Evolutionary conservation across 345 rosid species (phyloP).

Genomic region (Acer campestre): DNA sequence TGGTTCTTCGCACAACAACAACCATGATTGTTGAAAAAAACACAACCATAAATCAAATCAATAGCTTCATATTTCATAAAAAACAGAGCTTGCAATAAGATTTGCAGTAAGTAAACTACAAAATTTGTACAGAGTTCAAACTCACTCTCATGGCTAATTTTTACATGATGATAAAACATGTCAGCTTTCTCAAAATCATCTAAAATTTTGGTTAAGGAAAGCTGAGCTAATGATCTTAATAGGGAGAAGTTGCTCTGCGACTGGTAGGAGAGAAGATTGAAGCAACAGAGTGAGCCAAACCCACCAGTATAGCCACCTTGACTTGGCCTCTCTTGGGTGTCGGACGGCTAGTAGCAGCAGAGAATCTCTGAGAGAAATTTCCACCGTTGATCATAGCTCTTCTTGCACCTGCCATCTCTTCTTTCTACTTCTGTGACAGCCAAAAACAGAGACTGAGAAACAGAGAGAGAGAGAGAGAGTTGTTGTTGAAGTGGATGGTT

Average conservation of each 20-base stretch:
- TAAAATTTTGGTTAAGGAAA: neutral
- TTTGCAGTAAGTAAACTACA: too few relatives aligned
- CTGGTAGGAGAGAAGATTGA: conserved; percentile 45
- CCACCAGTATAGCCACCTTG: conserved; percentile 64
- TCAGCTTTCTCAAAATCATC: conserved; percentile 1
- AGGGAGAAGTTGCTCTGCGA: conserved; percentile 30
- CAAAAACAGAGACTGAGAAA: too few relatives aligned
- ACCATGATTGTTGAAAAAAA: neutral
- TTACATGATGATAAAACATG: neutral
- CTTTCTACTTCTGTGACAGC: neutral
- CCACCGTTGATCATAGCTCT: conserved; percentile 30
- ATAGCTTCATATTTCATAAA: neutral
- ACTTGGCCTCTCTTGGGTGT: conserved; percentile 79
- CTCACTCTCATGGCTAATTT: neutral
- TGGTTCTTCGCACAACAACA: neutral
- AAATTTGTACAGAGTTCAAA: neutral
- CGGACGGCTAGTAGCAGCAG: conserved; percentile 44
- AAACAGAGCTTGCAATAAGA: neutral
- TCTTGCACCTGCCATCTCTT: conserved; percentile 42
- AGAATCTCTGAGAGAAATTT: conserved; percentile 28
- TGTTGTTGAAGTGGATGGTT: neutral
- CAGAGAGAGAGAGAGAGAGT: neutral
- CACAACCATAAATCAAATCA: neutral
- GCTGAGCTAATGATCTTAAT: conserved; percentile 17
- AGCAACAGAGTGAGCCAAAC: conserved; percentile 57